A percentile compares a stretch with the other conserved stretches of the same genome.
These are phyloP conservation scores for Nemania bipapillata DNA, from an alignment of 2,329 filamentous ascomycete genomes.

Conservation along the genomic window DNA sequence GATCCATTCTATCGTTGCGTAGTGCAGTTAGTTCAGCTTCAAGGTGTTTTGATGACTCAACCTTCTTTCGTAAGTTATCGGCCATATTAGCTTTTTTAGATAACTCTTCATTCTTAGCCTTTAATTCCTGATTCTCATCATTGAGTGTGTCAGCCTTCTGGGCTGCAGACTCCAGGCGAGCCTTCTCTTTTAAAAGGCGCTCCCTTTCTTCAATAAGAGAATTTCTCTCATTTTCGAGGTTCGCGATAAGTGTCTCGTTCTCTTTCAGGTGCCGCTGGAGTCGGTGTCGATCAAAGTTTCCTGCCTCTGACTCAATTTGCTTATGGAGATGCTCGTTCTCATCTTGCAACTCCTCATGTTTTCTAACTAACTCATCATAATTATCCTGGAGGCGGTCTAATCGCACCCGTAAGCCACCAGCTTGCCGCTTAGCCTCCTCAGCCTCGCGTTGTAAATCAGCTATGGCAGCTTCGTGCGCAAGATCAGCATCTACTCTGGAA, in stretches of 20 bases:
- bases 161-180: slow-evolving; percentile 59
- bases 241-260: slow-evolving; percentile 76
- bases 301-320: slow-evolving; percentile 65
- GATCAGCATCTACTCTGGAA: slow-evolving; percentile 60
- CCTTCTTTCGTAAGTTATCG: slow-evolving; percentile 71
- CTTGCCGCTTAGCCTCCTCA: slow-evolving; percentile 65
- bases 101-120: slow-evolving; percentile 67
- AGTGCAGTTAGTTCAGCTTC: slow-evolving; percentile 67
- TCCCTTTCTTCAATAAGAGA: slow-evolving; percentile 60
- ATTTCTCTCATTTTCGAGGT: slow-evolving; percentile 73
- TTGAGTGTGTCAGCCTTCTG: slow-evolving; percentile 63
- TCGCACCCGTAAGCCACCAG: slow-evolving; percentile 68
- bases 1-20: slow-evolving; percentile 65
- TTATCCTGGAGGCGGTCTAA: slow-evolving; percentile 70
- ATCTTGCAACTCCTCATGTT: slow-evolving; percentile 68
- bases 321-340: slow-evolving; percentile 68
- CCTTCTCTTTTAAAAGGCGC: slow-evolving; percentile 50
- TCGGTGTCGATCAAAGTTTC: slow-evolving; percentile 61
- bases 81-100: slow-evolving; percentile 71
- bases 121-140: slow-evolving; percentile 70
- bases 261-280: slow-evolving; percentile 70
- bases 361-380: slow-evolving; percentile 67
- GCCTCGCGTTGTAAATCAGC: slow-evolving; percentile 62
- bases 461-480: slow-evolving; percentile 67
- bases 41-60: slow-evolving; percentile 66